Base-by-base conservation (phyloP, 1,284 basidiomycete species). In the Vanrija sp. region DNA sequence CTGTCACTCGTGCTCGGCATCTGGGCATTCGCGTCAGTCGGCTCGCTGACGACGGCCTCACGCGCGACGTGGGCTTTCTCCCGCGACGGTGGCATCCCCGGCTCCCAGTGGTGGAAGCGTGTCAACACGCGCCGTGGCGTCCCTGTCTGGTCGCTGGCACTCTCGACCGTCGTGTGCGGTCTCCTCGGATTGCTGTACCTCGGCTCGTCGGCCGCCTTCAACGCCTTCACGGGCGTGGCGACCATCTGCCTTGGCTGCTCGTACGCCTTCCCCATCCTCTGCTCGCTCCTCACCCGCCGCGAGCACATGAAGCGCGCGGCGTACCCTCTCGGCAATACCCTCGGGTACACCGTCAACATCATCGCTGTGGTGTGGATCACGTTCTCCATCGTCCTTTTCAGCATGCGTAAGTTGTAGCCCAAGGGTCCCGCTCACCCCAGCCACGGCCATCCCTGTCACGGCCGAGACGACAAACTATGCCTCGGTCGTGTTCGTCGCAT, bases 401-500 rank as follows among this genome's bases (percentile, higher is more conserved):
- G 59, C 27, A 49, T 60, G 46, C 61, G 45, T 53, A 19, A 47
- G 45, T 47, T 9, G 60, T 59, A 9, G 7, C 14, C 6, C 22
- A 42, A n/a, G 35, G 8, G 4, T 16, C 14, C 15, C 7, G 16
- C 53, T 54, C 22, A 60, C 56, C 12, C 59, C 63, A 59, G 62
- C 68, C 1, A 62, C 65, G 18, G 54, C 54, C 12, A 55, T 70
- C n/a, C 68, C 68, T n/a, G 66, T 70, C 42, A 65, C 66, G 9
- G 53, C 59, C 10, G 42, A 56, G 45, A 56, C 54, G 47, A 70
- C 68, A 66, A 70, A 70, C 61, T 77, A 82, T 58, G 83, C 79
- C 14, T 83, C 81, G 23, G 82, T 82, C 6, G 83, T 85, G 19
- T 84, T 84, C 54, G 78, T 84, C 19, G 83, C 81, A 2, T 84